Percentiles rank a stretch among this genome's conserved stretches.
Conservation (phyloP, 2,329 filamentous ascomycete genomes). For the Trichoderma afroharzianum region DNA sequence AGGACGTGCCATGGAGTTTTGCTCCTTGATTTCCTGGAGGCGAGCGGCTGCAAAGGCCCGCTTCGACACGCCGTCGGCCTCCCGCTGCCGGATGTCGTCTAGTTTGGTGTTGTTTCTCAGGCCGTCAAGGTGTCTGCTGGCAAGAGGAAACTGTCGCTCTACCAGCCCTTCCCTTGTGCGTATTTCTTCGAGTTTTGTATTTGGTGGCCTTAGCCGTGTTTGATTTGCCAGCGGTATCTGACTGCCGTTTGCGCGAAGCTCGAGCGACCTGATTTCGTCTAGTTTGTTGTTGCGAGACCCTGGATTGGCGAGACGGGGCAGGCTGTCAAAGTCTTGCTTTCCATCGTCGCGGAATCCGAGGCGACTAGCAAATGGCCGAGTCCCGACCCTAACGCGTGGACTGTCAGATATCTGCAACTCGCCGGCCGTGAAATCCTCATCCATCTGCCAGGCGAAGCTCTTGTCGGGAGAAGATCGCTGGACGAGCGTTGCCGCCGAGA, state of each 20-base stretch:
- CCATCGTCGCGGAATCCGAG: constrained; percentile 31
- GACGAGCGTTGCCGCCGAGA: background rate
- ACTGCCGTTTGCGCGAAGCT: constrained; percentile 35
- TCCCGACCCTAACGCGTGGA: constrained; percentile 45
- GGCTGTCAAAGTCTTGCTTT: constrained; percentile 27
- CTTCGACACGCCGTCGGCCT: constrained; percentile 43
- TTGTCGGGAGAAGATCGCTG: constrained; percentile 43
- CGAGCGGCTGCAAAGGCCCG: constrained; percentile 46
- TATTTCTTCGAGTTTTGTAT: constrained; percentile 37
- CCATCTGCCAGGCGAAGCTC: constrained; percentile 53
- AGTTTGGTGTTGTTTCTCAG: constrained; percentile 45
- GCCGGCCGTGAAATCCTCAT: constrained; percentile 55
- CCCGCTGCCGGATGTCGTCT: constrained; percentile 46
- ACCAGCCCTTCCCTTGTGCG: constrained; percentile 32
- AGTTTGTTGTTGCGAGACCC: constrained; percentile 40
- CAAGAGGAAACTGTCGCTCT: constrained; percentile 32
- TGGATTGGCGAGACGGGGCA: constrained; percentile 27
- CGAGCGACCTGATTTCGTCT: constrained; percentile 43
- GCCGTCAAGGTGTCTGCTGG: constrained; percentile 28
- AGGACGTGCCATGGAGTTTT: constrained; percentile 44
- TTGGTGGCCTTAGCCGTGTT: constrained; percentile 22
- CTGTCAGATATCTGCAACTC: constrained; percentile 55
- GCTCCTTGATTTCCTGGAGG: constrained; percentile 51
- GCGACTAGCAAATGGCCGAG: constrained; percentile 35
- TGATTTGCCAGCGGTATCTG: constrained; percentile 18